These are phyloP conservation scores for Coniochaeta ligniaria DNA, from an alignment of 2,329 filamentous ascomycete genomes.

Conservation along the genomic window DNA sequence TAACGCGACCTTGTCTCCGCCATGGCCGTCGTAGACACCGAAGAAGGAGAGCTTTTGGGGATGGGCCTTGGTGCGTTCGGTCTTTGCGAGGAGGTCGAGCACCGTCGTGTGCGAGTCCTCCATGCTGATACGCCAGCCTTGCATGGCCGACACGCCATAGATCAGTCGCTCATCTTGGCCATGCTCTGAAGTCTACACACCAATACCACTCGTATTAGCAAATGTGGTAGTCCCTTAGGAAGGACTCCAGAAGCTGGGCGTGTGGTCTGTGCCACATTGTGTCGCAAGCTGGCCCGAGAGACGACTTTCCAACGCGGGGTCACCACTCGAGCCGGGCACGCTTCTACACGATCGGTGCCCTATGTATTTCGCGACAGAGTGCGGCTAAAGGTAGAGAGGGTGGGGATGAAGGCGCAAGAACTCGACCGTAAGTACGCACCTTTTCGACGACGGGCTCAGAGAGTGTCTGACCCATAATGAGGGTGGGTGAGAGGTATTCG, in stretches of 20 bases:
- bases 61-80: slow-evolving; percentile 54
- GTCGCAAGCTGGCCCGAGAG: not conserved
- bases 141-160: slow-evolving; percentile 97
- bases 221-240: slow-evolving; percentile 5
- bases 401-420: not conserved
- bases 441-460: slow-evolving; percentile 99
- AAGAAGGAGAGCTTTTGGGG: slow-evolving; percentile 84
- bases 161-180: slow-evolving; percentile 89
- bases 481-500: slow-evolving; percentile 17
- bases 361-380: not conserved
- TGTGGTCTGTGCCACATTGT: not conserved
- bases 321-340: not conserved
- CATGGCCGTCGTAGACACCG: slow-evolving; percentile 95
- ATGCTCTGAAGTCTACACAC: slow-evolving; percentile 68
- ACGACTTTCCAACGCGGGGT: not conserved
- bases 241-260: not conserved
- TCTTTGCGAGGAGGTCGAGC: slow-evolving; percentile 69
- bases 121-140: slow-evolving; percentile 99
- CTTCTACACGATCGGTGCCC: not conserved
- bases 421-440: slow-evolving; percentile 49
- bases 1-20: slow-evolving; percentile 90
- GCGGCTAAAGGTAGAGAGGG: not conserved
- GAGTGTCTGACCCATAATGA: slow-evolving; percentile 93
- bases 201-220: slow-evolving; percentile 2
- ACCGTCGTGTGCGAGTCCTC: slow-evolving; percentile 90